Base-by-base conservation (phyloP, 139 green algal species). In the Trebouxia sp. region DNA sequence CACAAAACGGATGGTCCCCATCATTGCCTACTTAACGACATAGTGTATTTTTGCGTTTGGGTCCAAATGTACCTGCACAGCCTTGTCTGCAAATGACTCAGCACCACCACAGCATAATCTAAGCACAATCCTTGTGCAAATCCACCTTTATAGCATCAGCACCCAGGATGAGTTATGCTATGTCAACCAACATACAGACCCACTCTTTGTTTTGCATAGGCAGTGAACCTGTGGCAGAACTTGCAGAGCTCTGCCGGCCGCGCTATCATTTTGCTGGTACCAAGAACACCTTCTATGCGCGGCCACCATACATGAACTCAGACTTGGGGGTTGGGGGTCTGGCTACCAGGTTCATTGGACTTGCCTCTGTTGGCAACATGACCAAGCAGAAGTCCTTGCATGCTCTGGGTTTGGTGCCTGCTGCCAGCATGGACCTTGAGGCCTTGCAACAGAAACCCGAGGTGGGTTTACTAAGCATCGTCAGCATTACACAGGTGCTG, bases 311-410 rank as follows among this genome's bases (percentile, higher is more conserved):
- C 88, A 53, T 83, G 22, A 96, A 96, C 83, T 80, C 82, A 22
- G 92, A 95, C 79, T 82, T 94, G 30, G 94, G 94, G 0, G 92
- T 88, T 0, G 93, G 93, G 28, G 67, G 78, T 6, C 88, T 94
- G 47, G 92, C 91, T 4, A 98, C 96, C 15, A 87, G 96, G 53
- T 98, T 99, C 87, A 87, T 98, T 6, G 87, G 76, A 0, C 86
- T 99, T 37, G 95, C 89, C 3, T 76, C 86, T 35, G 80, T 91
- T 32, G 85, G 89, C 76, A 89, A 90, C 56, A 26, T 76, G 26
- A 72, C 72, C 47, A 95, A 95, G 85, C 83, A 92, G 62, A 94
- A 96, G 88, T 92, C 83, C 38, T 80, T 98, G 80, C 93, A 97
- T 80, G 95, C 95, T 11, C 88, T 98, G 37, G 85, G 48, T 1